Evolutionary conservation across 2,329 filamentous ascomycete genomes (phyloP).

Genomic region (Cladobotryum mycophilum): DNA sequence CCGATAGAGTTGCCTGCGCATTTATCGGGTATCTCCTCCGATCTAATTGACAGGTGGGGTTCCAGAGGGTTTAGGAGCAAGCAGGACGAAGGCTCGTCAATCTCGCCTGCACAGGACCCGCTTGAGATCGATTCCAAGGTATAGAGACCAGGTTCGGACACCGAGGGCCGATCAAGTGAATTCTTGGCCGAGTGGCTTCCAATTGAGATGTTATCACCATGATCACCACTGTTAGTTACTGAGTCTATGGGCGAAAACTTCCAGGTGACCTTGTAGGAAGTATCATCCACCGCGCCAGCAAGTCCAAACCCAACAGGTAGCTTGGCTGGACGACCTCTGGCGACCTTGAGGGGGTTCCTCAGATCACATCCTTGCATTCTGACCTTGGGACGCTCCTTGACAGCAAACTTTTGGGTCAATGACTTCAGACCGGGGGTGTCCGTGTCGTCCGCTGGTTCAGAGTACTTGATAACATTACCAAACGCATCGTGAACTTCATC

Average conservation of each 20-base stretch:
- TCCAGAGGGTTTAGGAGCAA: conserved; percentile 85
- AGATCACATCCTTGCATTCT: conserved; percentile 70
- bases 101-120: conserved; percentile 76
- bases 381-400: conserved; percentile 78
- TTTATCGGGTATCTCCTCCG: conserved; percentile 85
- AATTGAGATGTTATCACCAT: conserved; percentile 51
- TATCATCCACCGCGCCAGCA: conserved; percentile 51
- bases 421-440: conserved; percentile 56
- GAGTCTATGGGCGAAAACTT: conserved; percentile 71
- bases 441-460: conserved; percentile 58
- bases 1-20: conserved; percentile 93
- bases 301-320: conserved; percentile 68
- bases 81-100: conserved; percentile 91
- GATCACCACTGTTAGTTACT: conserved; percentile 63
- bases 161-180: conserved; percentile 56
- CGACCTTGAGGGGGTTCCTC: conserved; percentile 74
- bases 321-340: conserved; percentile 60
- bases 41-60: conserved; percentile 66
- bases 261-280: conserved; percentile 69
- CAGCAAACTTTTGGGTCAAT: conserved; percentile 70
- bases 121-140: conserved; percentile 74
- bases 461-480: conserved; percentile 78
- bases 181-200: conserved; percentile 57
- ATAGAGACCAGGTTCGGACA: conserved; percentile 79
- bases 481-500: conserved; percentile 89